phyloP scores from a whole-genome alignment of 441 rosid genomes.

The Aquilaria agallochum region DNA sequence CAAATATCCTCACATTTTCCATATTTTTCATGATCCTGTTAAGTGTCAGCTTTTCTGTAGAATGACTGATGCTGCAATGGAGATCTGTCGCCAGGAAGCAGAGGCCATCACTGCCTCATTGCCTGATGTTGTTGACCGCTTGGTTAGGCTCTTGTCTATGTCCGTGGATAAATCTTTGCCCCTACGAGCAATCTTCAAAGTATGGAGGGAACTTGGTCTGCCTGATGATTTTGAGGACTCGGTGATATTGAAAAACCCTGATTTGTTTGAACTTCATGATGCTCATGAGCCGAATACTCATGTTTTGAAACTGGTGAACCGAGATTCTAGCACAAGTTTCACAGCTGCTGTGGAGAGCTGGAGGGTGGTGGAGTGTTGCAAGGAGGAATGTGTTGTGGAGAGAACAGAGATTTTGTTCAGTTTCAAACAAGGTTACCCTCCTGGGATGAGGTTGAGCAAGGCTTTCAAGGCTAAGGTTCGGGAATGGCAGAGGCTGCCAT shows the following conservation, averaged over 20 bases:
- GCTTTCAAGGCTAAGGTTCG: slow-evolving; percentile 64
- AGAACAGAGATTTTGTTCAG: slow-evolving; percentile 43
- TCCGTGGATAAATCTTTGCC: slow-evolving; percentile 65
- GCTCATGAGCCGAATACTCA: slow-evolving; percentile 72
- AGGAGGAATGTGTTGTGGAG: slow-evolving; percentile 39
- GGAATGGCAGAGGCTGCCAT: slow-evolving; percentile 82
- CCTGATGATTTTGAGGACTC: slow-evolving; percentile 95
- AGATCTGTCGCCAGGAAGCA: slow-evolving; percentile 52
- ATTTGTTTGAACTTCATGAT: slow-evolving; percentile 43
- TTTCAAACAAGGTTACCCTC: slow-evolving; percentile 65
- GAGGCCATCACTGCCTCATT: slow-evolving; percentile 41
- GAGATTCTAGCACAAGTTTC: slow-evolving; percentile 24
- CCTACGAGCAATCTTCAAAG: slow-evolving; percentile 78
- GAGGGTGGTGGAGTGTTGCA: slow-evolving; percentile 69
- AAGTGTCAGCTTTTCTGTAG: slow-evolving; percentile 56
- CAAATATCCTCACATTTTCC: slow-evolving; percentile 72
- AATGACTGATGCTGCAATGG: slow-evolving; percentile 48
- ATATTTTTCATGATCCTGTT: slow-evolving; percentile 51
- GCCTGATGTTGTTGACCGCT: slow-evolving; percentile 47
- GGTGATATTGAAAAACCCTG: slow-evolving; percentile 49
- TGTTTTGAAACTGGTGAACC: slow-evolving; percentile 47
- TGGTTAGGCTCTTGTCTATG: slow-evolving; percentile 65
- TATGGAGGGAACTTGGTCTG: slow-evolving; percentile 92
- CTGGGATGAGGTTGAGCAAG: slow-evolving; percentile 77
- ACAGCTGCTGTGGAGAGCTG: slow-evolving; percentile 66